Base-by-base conservation (phyloP, 805 yeast genomes). In the Candida schatavii region DNA sequence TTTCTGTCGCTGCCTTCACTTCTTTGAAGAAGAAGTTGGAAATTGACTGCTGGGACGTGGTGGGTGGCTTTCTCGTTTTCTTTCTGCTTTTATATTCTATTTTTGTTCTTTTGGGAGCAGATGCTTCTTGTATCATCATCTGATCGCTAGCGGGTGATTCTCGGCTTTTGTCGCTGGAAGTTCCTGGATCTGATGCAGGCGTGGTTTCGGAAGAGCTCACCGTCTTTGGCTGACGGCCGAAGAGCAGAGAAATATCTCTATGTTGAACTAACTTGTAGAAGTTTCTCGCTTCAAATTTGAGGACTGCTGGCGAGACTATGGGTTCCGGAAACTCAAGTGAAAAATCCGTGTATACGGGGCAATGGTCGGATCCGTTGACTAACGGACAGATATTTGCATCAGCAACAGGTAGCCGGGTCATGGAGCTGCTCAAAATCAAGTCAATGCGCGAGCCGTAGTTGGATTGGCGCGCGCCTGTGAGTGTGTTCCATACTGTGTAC, bases 401-500 rank as follows among this genome's bases (percentile, higher is more conserved):
- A 3, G 55, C 46, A 1, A 75, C n/a, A n/a, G n/a, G n/a, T n/a
- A n/a, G n/a, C n/a, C n/a, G n/a, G n/a, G n/a, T n/a, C n/a, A n/a
- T n/a, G n/a, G 51, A 43, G 20, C 84, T 74, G 0, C 75, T 61
- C 5, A 89, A 59, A 4, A 91, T 81, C 49, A 83, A 74, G 59
- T 91, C 99, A 19, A 91, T 83, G 40, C 99, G 69, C 2, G 97
- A 85, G 0, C 99, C 97, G 59, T 75, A 85, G 55, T 91, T 91
- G 1, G 83, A 70, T 1, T 93, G 89, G 23, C 99, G 65, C 17
- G 85, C 75, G 50, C 85, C 85, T 39, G 78, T 76, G 50, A 81
- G 62, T 2, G 89, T 85, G 60, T 89, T 90, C 99, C 99, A 91
- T 36, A 90, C 93, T 0, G 97, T 89, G 56, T 85, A 93, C 77